Evolutionary conservation across 1,284 basidiomycete genomes (phyloP), one percentile per base, ranked within the genome.

Genomic region (Boletellus dicymbophilus): DNA sequence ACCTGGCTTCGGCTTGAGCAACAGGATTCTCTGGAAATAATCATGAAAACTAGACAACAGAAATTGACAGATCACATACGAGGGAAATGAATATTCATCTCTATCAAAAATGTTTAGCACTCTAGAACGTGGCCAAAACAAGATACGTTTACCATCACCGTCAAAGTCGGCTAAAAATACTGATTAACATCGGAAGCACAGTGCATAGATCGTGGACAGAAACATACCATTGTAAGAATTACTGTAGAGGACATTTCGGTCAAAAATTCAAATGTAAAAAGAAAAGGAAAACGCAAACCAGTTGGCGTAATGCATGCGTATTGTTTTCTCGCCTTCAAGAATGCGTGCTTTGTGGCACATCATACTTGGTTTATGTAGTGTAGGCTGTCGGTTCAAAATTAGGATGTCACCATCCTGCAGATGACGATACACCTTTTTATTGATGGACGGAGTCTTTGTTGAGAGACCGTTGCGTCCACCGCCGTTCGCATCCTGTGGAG

Each of bases 11-110:
- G 10, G 96, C 91, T 52, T 96, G 88, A 39, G 97, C 95, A 37
- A 96, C 81, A 59, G 95, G 87, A 60, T 93, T 94, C 72, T 97
- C 90, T 93, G 59, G 3, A 55, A 49, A 34, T 38, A 27, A 42
- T 42, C 20, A 40, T 54, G 21, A 46, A 37, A 54, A 48, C 31
- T 44, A 51, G 41, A 41, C 41, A 44, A 55, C 20, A 53, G 41
- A 37, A 20, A 20, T 16, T 28, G 23, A 30, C 20, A 44, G 37
- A 48, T 21, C 41, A 77, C 86, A 77, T 75, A 88, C 93, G 96
- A 60, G 96, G 95, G 66, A 99, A 99, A 75, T 99, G 96, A 56
- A 99, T 95, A 74, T 99, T 99, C 96, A 99, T 99, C 72, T 99
- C 94, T 92, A 56, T 37, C n/a, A 38, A 34, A 49, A 28, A 54